Conservation (phyloP, 2,329 filamentous ascomycete genomes). For the Cercospora zeina region DNA sequence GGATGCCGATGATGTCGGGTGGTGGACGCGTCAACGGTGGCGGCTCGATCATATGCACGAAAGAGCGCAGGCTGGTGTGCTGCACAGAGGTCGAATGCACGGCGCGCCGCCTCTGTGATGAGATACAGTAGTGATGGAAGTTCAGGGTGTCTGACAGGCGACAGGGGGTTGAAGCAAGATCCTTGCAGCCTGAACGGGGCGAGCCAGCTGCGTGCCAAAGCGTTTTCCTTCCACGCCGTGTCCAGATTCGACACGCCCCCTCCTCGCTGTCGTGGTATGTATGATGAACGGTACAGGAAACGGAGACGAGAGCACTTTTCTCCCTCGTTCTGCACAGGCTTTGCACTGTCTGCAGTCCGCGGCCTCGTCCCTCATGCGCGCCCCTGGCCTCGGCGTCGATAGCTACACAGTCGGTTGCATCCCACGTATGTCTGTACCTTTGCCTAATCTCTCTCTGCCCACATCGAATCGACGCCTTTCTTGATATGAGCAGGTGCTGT, state of each 20-base stretch:
- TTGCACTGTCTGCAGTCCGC: background rate
- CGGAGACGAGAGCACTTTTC: background rate
- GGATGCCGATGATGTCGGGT: background rate
- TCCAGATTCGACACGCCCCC: background rate
- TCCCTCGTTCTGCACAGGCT: background rate
- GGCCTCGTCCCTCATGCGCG: background rate
- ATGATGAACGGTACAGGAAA: too few relatives aligned
- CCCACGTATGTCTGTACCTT: conserved; percentile 1
- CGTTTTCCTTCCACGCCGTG: background rate
- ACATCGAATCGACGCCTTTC: background rate
- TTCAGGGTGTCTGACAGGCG: background rate
- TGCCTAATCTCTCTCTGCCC: background rate
- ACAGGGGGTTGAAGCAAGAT: background rate
- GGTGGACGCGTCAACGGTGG: background rate
- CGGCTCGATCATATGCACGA: background rate
- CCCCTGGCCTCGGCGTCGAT: conserved; percentile 11
- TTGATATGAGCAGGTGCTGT: background rate
- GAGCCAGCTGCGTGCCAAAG: background rate
- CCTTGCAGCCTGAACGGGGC: conserved; percentile 1
- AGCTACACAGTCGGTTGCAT: conserved; percentile 6
- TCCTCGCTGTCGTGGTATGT: too few relatives aligned
- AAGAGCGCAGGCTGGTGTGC: conserved; percentile 3
- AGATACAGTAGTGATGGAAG: background rate
- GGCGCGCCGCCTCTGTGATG: background rate
- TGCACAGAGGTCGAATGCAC: conserved; percentile 9